Base-by-base conservation (phyloP, 2,329 filamentous ascomycete genomes). In the Metarhizium brunneum region DNA sequence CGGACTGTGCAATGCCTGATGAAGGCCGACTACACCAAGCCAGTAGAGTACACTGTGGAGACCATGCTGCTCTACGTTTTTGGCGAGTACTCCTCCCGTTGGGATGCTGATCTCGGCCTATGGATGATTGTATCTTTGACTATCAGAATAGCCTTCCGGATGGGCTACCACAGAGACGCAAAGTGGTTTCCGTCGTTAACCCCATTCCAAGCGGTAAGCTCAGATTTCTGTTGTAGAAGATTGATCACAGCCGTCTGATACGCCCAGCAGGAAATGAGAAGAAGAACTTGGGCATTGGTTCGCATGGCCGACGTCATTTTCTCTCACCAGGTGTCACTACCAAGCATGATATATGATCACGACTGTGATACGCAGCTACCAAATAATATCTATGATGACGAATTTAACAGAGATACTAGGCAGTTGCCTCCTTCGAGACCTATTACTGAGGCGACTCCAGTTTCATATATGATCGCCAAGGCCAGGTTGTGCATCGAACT, bases 301-400 rank as follows among this genome's bases (percentile, higher is more conserved):
- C 80, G 87, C 54, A 86, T 88, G 71, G 78, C 82, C 32, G 89
- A 94, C 66, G 77, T 89, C 11, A 76, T 91, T 55, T 90, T 92
- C 64, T 92, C 89, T 1, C 87, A 89, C 58, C 87, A 90, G 64
- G 76, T 84, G 2, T 82, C 79, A n/a, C 66, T 84, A 20, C 81
- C 81, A 4, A 80, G 73, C 58, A 90, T 92, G 79, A 85, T 92
- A 30, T 82, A 87, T 59, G 80, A 86, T 13, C 78, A 86, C 50
- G 85, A 91, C 65, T 90, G 84, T 55, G 90, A 94, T 64, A 86
- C 88, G 0, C 79, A 86, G 62, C 72, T 89, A 6, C 89, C 89
- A 1, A 82, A 84, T 56, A 94, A 92, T 64, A 79, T 92, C 16
- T 89, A 88, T 65, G 89, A 94, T 62, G 87, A 92, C 59, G 89